Evolutionary conservation across 2,329 filamentous ascomycete species (phyloP), one percentile per base, ranked within the genome.

Genomic region (Microdochium nivale): DNA sequence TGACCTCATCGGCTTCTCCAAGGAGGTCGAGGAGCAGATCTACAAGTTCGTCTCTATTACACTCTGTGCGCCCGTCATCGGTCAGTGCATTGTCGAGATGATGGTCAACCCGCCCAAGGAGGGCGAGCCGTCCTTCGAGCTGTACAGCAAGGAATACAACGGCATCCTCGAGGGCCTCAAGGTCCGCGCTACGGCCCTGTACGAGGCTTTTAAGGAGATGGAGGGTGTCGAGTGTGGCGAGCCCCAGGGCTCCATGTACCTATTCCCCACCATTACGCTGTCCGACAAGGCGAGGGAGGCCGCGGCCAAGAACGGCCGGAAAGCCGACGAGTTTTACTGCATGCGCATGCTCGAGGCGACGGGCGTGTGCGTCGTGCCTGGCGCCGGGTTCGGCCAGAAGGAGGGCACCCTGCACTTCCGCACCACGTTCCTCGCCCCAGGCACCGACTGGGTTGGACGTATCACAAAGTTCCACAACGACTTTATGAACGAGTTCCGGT

Each of bases 11-110:
- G 89, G 89, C 60, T 96, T 99, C 69, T 84, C 95, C 67, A 72
- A 81, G 11, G 78, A 87, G 63, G 94, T 99, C 58, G 86, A 88
- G 65, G 88, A 86, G 58, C 86, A 97, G 75, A 91, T 99, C 70
- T 97, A 97, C 83, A 99, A 99, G 76, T 96, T 96, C 68, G 87
- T 97, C 65, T 94, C 87, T 68, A 97, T 99, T 74, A 92, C 88
- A 74, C 85, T 99, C 59, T 99, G 94, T 73, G 87, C 94, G 49
- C 92, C 94, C 25, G 94, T 99, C 61, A 81, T 96, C 59, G 92
- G 91, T 54, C 94, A 99, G 78, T 97, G 94, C 73, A 79, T 97
- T 48, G 88, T 99, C 55, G 94, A 97, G 75, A 76, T 96, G 67
- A 96, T 97, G 92, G 90, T 96, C 64, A 96, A 97, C 77, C 94